Evolutionary conservation across 768 basidiomycete genomes (phyloP), one percentile per base, ranked within the genome.

Genomic region (Suillus decipiens): DNA sequence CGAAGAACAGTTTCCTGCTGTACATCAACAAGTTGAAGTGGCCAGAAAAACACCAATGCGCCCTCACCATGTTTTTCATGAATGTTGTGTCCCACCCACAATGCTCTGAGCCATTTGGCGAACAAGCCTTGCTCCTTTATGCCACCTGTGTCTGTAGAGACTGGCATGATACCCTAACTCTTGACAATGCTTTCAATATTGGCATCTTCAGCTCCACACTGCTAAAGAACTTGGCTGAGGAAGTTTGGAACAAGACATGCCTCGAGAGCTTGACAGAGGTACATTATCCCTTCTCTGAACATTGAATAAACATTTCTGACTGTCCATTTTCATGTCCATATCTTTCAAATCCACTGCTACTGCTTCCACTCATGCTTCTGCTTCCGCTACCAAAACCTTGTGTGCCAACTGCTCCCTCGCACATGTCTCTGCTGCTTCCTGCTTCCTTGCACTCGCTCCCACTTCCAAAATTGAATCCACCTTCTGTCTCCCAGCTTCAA

Each of bases 1-100:
- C 64, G 0, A 69, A 68, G 15, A 66, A 63, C 8, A 42, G 19
- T 3, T 67, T 55, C 47, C 53, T 66, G 0, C 7, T 59, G 1
- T 19, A 64, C 19, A 31, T 59, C 8, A 28, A 47, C 10, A 63
- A 63, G n/a, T 1, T 33, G 1, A 45, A 34, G 0, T 63, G 62
- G 62, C 56, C 57, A 0, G 14, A 59, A 1, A 33, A 59, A 6
- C 57, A 63, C 15, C 42, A 53, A 2, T 4, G 17, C 0, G 7
- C 57, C 2, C 6, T 63, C 10, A 45, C 57, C 0, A 47, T 34
- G 31, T 59, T 63, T 5, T 63, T 45, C 15, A 60, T 42, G 41
- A 58, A 33, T 11, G 50, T 63, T 0, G 9, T 53, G 0, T 15
- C 22, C 0, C 45, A 63, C 45, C 22, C 22, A 0, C 33, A 15